Evolutionary conservation across 306 rosid genomes (phyloP).

Genomic region (Arachis stenosperma): DNA sequence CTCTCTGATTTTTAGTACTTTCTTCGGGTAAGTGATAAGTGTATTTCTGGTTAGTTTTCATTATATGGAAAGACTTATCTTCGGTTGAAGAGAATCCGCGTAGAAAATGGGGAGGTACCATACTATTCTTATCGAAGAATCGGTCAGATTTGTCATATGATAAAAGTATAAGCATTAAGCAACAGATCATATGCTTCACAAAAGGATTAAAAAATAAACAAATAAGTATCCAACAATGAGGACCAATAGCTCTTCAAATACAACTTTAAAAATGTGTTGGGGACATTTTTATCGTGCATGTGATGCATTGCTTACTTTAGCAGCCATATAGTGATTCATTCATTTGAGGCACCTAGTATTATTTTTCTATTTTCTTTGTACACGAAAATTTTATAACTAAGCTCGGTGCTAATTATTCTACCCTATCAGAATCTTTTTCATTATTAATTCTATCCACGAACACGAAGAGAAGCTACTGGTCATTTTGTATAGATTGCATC

Average conservation of each 20-base stretch:
- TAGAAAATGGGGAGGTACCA: slow-evolving; percentile 32
- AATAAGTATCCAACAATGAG: slow-evolving; percentile 25
- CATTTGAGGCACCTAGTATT: background rate
- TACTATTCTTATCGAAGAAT: slow-evolving; percentile 58
- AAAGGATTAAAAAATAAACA: background rate
- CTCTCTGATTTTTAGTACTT: background rate
- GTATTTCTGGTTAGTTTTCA: slow-evolving; percentile 32
- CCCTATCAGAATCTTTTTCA: background rate
- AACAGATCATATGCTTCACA: slow-evolving; percentile 28
- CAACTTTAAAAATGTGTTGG: background rate
- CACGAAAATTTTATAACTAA: background rate
- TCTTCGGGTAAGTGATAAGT: background rate
- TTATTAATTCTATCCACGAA: slow-evolving; percentile 5
- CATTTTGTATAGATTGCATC: slow-evolving; percentile 11
- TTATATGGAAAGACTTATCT: slow-evolving; percentile 33
- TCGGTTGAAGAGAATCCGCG: slow-evolving; percentile 49
- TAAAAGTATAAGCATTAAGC: slow-evolving; percentile 15
- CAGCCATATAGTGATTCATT: background rate
- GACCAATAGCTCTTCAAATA: slow-evolving; percentile 24
- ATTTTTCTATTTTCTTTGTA: background rate
- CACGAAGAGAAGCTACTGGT: background rate
- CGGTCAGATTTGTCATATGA: slow-evolving; percentile 49
- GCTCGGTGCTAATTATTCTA: background rate
- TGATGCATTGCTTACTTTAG: slow-evolving; percentile 35
- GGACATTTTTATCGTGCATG: slow-evolving; percentile 35